Evolutionary conservation across 116 monocot species (phyloP).

Genomic region (Trichopus zeylanicus): DNA sequence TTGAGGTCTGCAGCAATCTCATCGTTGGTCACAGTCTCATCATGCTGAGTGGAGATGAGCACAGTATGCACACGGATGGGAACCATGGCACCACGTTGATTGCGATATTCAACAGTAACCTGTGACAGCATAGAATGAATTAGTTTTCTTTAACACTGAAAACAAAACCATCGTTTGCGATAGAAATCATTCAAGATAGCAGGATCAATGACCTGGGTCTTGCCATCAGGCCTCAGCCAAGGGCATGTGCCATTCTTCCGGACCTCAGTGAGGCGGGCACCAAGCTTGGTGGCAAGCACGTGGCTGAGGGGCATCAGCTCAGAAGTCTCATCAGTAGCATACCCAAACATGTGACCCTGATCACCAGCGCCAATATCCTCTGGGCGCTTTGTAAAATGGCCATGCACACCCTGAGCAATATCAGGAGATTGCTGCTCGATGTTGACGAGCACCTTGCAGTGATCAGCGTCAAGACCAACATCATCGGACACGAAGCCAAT

Average conservation of each 20-base stretch:
- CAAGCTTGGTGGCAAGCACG: not conserved
- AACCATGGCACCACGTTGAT: not conserved
- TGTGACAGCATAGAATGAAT: no score
- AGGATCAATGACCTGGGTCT: conserved; percentile 1
- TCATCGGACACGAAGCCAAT: not conserved
- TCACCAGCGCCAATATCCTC: conserved; percentile 3
- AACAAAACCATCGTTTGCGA: no score
- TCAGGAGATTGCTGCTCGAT: not conserved
- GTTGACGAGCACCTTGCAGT: not conserved
- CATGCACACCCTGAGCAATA: conserved; percentile 2
- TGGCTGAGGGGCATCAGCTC: not conserved
- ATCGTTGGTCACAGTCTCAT: not conserved
- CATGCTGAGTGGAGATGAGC: conserved; percentile 1
- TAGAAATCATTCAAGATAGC: no score
- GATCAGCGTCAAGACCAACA: not conserved
- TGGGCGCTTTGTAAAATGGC: not conserved
- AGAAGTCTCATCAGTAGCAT: not conserved
- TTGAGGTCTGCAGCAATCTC: not conserved
- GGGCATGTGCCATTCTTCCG: not conserved
- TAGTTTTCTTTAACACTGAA: no score
- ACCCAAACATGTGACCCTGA: conserved; percentile 1
- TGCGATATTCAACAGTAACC: not conserved
- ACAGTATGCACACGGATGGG: not conserved
- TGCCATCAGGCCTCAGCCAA: conserved; percentile 1
- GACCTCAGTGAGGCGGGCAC: not conserved